Percentiles rank a stretch among this genome's conserved stretches.
Evolutionary conservation across 192 early-diverging fungal genomes (phyloP).

Genomic region (Coemansia sp.): DNA sequence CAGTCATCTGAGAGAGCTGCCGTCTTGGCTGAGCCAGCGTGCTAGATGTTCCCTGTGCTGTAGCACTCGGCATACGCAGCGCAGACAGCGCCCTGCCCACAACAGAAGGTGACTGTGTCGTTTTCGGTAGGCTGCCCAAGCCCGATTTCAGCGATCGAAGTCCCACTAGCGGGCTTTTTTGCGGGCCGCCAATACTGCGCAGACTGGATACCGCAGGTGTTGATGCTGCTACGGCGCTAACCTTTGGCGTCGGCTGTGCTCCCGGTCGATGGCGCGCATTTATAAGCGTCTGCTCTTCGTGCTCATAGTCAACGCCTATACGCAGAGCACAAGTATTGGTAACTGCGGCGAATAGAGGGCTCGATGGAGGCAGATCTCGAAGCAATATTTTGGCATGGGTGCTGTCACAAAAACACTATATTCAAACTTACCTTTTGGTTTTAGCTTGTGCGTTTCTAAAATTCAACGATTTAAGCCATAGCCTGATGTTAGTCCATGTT

Average conservation of each 20-base stretch:
- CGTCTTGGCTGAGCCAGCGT: conserved; percentile 3
- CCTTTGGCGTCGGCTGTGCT: conserved; percentile 2
- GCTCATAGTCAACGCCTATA: conserved; percentile 5
- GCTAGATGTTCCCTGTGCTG: not conserved
- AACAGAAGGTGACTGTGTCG: conserved; percentile 11
- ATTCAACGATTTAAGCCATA: not conserved
- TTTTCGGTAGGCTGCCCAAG: conserved; percentile 3
- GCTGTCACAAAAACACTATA: too few relatives aligned
- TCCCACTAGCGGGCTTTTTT: not conserved
- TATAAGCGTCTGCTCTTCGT: conserved; percentile 19
- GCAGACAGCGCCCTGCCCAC: conserved; percentile 46
- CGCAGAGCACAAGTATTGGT: conserved; percentile 1
- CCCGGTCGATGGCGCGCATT: conserved; percentile 35
- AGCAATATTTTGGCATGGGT: not conserved
- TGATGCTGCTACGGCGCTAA: not conserved
- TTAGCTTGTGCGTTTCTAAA: conserved; percentile 37
- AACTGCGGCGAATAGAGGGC: not conserved
- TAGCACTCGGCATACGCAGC: conserved; percentile 15
- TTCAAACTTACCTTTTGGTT: conserved; percentile 33
- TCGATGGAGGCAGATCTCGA: too few relatives aligned
- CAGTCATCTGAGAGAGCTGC: conserved; percentile 19
- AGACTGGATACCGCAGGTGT: not conserved
- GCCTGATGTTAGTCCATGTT: not conserved
- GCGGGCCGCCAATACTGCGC: conserved; percentile 3
- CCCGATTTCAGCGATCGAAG: conserved; percentile 16